Evolutionary conservation across 176 grass and related monocot genomes (phyloP).

Genomic region (Eleusine coracana): DNA sequence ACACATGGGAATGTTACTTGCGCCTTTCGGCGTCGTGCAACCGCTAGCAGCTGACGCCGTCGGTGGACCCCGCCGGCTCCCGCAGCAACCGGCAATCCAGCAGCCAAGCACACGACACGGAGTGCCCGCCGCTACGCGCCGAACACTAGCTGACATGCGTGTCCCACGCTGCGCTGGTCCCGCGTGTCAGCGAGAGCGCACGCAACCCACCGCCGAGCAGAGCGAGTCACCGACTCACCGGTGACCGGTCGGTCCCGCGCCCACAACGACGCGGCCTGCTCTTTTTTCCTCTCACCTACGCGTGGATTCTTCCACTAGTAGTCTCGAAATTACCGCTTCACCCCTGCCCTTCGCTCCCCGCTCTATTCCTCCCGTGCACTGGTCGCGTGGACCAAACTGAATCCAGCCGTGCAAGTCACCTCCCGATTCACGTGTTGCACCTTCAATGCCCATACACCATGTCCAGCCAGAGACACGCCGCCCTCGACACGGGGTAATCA

Average conservation of each 20-base stretch:
- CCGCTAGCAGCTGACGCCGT: neutral
- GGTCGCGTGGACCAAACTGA: neutral
- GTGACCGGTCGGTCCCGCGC: constrained; percentile 13
- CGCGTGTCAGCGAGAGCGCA: neutral
- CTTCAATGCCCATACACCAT: fast-evolving
- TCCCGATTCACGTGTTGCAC: fast-evolving
- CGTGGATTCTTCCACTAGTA: constrained; percentile 12
- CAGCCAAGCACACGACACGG: neutral
- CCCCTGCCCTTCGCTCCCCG: neutral
- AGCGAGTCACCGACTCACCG: neutral
- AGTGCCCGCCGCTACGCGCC: neutral
- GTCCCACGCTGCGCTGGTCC: fast-evolving
- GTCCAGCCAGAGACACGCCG: neutral
- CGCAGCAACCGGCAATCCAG: constrained; percentile 5
- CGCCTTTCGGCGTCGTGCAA: neutral
- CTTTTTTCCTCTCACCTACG: neutral
- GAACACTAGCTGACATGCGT: neutral
- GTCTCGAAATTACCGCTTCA: neutral
- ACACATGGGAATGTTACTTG: neutral
- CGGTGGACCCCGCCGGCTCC: neutral
- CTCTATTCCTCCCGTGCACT: neutral
- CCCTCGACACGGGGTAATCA: neutral
- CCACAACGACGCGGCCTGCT: constrained; percentile 19
- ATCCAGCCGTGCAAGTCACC: neutral
- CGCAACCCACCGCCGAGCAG: constrained; percentile 9